A percentile compares a stretch with the other conserved stretches of the same genome.
Evolutionary conservation across 2,329 filamentous ascomycete species (phyloP).

Genomic region (Chrysoporthe puriensis): DNA sequence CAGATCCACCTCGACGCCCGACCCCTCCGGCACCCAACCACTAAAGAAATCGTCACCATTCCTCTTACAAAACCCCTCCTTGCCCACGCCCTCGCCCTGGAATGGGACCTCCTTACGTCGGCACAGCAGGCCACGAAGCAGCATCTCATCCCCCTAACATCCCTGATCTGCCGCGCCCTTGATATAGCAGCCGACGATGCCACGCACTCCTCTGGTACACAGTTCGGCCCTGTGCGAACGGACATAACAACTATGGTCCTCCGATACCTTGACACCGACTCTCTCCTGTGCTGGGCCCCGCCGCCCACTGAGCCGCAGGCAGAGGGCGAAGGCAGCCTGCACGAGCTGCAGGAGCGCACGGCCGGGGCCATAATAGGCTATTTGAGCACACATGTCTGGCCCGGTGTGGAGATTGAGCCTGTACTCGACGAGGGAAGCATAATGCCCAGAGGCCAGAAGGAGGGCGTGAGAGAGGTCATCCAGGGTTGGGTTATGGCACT

Average conservation of each 20-base stretch:
- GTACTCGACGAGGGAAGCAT: constrained; percentile 82
- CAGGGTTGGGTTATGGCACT: constrained; percentile 76
- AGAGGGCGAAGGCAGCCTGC: constrained; percentile 60
- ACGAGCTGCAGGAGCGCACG: constrained; percentile 71
- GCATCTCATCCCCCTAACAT: constrained; percentile 89
- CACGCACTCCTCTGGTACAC: constrained; percentile 36
- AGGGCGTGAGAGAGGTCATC: constrained; percentile 76
- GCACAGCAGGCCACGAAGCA: constrained; percentile 82
- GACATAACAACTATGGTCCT: constrained; percentile 71
- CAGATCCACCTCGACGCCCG: constrained; percentile 77
- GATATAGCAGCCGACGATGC: constrained; percentile 76
- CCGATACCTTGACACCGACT: constrained; percentile 90
- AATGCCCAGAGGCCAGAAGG: constrained; percentile 72
- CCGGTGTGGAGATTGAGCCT: constrained; percentile 75
- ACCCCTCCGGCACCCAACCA: constrained; percentile 76
- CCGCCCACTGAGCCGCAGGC: constrained; percentile 53
- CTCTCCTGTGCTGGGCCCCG: constrained; percentile 84
- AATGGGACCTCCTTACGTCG: constrained; percentile 87
- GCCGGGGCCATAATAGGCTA: constrained; percentile 73
- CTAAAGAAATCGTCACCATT: constrained; percentile 72
- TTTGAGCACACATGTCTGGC: constrained; percentile 77
- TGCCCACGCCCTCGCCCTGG: constrained; percentile 81
- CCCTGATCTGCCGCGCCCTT: constrained; percentile 78
- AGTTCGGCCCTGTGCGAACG: constrained; percentile 54
- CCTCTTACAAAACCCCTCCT: constrained; percentile 79